phyloP scores from a whole-genome alignment of 2,329 filamentous ascomycete genomes.

The Fusarium agapanthi region DNA sequence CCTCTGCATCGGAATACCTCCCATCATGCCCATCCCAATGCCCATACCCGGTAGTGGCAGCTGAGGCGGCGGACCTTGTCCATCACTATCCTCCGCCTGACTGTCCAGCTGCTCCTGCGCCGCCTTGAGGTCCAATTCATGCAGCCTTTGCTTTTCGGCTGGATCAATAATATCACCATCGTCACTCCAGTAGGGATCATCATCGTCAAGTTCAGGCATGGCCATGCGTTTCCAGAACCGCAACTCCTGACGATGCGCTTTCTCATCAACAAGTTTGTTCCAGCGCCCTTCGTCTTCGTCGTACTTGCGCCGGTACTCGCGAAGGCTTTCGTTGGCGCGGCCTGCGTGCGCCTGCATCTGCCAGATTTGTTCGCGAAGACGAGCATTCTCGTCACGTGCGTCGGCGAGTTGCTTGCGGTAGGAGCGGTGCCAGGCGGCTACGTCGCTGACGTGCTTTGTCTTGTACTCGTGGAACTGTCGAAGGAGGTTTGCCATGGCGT shows the following conservation, averaged over 20 bases:
- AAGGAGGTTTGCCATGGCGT: slow-evolving; percentile 65
- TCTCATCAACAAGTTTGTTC: slow-evolving; percentile 62
- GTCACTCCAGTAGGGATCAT: slow-evolving; percentile 70
- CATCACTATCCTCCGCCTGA: slow-evolving; percentile 48
- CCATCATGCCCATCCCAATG: slow-evolving; percentile 44
- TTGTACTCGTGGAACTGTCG: slow-evolving; percentile 74
- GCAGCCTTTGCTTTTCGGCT: slow-evolving; percentile 65
- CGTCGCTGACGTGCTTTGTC: slow-evolving; percentile 67
- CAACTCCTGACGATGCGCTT: slow-evolving; percentile 64
- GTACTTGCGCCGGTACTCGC: slow-evolving; percentile 64
- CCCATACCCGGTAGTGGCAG: slow-evolving; percentile 35
- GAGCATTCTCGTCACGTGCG: slow-evolving; percentile 70
- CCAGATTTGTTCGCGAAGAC: slow-evolving; percentile 71
- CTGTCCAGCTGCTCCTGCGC: slow-evolving; percentile 51
- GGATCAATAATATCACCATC: slow-evolving; percentile 71
- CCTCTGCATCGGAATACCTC: slow-evolving; percentile 52
- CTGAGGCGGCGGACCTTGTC: slow-evolving; percentile 38
- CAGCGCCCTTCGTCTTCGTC: slow-evolving; percentile 65
- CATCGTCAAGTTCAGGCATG: slow-evolving; percentile 67
- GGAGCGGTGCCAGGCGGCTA: slow-evolving; percentile 70
- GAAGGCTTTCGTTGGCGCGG: slow-evolving; percentile 65
- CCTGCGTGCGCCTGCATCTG: slow-evolving; percentile 71
- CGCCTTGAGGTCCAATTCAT: slow-evolving; percentile 58
- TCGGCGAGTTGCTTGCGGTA: slow-evolving; percentile 73
- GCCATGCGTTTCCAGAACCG: slow-evolving; percentile 74